These are phyloP conservation scores for Mentha longifolia DNA, from an alignment of 257 asterid genomes.

Conservation along the genomic window DNA sequence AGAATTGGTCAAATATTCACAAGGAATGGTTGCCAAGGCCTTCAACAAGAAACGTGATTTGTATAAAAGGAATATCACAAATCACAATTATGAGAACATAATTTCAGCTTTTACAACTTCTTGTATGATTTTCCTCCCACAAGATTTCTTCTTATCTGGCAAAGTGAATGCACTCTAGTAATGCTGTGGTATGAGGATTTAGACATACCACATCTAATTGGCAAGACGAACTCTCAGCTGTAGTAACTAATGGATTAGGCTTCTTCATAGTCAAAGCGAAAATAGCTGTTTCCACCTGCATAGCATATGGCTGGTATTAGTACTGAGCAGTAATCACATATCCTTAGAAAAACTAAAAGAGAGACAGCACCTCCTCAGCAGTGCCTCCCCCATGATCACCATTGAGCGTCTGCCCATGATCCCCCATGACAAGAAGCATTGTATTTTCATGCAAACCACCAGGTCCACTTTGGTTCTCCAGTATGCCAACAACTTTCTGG, in stretches of 20 bases:
- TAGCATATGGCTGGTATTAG: conserved; percentile 33
- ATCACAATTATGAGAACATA: conserved; percentile 23
- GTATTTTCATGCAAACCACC: conserved; percentile 94
- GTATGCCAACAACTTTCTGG: conserved; percentile 71
- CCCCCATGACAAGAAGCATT: conserved; percentile 98
- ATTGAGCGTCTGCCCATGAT: conserved; percentile 95
- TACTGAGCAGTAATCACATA: conserved; percentile 17
- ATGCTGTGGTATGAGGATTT: conserved; percentile 18
- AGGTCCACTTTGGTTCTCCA: conserved; percentile 79
- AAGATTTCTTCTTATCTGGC: conserved; percentile 21
- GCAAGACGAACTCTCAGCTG: conserved; percentile 59
- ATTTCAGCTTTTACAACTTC: conserved; percentile 28
- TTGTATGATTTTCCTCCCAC: conserved; percentile 14
- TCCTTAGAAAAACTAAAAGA: conserved; percentile 33
- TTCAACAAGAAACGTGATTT: conserved; percentile 10
- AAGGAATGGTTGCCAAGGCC: neutral
- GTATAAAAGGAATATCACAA: conserved; percentile 25
- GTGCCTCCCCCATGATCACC: conserved; percentile 99
- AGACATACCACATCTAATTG: conserved; percentile 65
- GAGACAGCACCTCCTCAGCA: conserved; percentile 78
- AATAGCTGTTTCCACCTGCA: conserved; percentile 90
- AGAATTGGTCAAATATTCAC: conserved; percentile 26
- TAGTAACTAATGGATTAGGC: conserved; percentile 48
- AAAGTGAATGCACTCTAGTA: conserved; percentile 24
- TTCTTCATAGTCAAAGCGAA: conserved; percentile 80